Evolutionary conservation across 148 eudicot species (phyloP).

Genomic region (Euryodendron excelsum): DNA sequence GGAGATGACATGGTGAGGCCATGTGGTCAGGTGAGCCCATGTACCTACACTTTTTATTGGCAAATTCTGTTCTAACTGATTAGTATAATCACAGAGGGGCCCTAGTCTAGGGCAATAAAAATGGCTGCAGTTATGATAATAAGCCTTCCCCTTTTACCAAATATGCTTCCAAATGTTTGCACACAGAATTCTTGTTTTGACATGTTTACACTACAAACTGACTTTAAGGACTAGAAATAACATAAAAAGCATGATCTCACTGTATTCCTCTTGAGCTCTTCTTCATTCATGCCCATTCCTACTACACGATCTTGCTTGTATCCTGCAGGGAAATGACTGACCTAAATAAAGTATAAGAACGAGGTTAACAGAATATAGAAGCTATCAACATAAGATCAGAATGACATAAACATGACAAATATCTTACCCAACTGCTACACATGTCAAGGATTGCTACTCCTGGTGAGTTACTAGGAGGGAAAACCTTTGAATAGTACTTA

Average conservation of each 20-base stretch:
- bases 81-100: too few relatives aligned
- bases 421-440: slow-evolving; percentile 98
- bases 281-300: slow-evolving; percentile 94
- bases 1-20: background rate
- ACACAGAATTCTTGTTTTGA: background rate
- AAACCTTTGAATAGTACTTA: slow-evolving; percentile 74
- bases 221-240: background rate
- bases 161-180: background rate
- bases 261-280: slow-evolving; percentile 80
- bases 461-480: slow-evolving; percentile 81
- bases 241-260: slow-evolving; percentile 38
- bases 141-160: background rate
- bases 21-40: too few relatives aligned
- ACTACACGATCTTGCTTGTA: slow-evolving; percentile 82
- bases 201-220: background rate
- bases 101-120: too few relatives aligned
- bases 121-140: background rate
- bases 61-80: too few relatives aligned
- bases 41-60: too few relatives aligned
- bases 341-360: slow-evolving; percentile 54
- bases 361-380: slow-evolving; percentile 5
- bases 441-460: slow-evolving; percentile 87
- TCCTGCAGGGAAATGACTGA: slow-evolving; percentile 90
- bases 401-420: background rate
- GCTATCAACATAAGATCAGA: background rate